Percentiles rank a stretch among this genome's conserved stretches.
phyloP scores from a whole-genome alignment of 2,329 filamentous ascomycete species.

The Beauveria rudraprayagi region DNA sequence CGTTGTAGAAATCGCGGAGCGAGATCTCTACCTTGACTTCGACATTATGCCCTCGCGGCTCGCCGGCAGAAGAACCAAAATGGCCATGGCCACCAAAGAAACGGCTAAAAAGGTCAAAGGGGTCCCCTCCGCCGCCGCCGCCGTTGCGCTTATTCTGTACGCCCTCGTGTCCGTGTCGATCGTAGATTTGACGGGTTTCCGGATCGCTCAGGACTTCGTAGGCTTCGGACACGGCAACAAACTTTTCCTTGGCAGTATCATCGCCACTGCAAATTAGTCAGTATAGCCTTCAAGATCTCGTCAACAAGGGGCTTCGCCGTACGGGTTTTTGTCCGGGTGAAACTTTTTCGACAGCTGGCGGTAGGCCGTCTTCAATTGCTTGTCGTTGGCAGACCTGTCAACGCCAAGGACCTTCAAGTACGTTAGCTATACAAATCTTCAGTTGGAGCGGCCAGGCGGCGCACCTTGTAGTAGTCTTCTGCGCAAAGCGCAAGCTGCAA shows the following conservation, averaged over 20 bases:
- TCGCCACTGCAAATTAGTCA: slow-evolving; percentile 51
- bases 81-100: slow-evolving; percentile 93
- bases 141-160: slow-evolving; percentile 73
- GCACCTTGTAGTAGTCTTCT: slow-evolving; percentile 74
- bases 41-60: slow-evolving; percentile 79
- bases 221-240: slow-evolving; percentile 88
- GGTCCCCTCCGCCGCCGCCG: slow-evolving; percentile 62
- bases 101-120: slow-evolving; percentile 90
- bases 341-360: slow-evolving; percentile 87
- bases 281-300: not conserved
- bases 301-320: slow-evolving; percentile 28
- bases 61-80: slow-evolving; percentile 63
- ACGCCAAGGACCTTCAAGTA: slow-evolving; percentile 63
- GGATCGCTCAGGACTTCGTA: slow-evolving; percentile 84
- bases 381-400: slow-evolving; percentile 69
- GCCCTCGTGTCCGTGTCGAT: slow-evolving; percentile 87
- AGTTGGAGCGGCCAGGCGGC: slow-evolving; percentile 4
- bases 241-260: slow-evolving; percentile 74
- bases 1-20: slow-evolving; percentile 88
- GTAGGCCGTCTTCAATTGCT: slow-evolving; percentile 91
- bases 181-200: slow-evolving; percentile 81
- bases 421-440: not conserved
- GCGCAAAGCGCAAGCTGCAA: slow-evolving; percentile 48
- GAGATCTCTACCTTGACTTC: slow-evolving; percentile 75
- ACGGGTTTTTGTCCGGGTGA: slow-evolving; percentile 98